Conservation (phyloP, 75 land plant species). For the Pinus taeda region DNA sequence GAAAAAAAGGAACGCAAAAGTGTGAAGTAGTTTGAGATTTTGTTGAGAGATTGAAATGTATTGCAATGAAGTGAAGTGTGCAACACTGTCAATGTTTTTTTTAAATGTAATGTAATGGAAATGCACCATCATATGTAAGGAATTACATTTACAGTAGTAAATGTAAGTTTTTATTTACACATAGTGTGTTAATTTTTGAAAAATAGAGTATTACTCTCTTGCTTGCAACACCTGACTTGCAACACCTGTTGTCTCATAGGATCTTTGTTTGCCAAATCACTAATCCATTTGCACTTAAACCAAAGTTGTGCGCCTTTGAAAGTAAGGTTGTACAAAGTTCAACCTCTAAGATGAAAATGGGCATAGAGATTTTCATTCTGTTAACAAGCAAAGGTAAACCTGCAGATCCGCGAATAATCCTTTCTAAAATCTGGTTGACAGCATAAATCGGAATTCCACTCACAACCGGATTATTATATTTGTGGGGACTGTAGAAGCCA, state of each 20-base stretch:
- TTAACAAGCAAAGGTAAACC: slow-evolving; percentile 72
- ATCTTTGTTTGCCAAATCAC: slow-evolving; percentile 83
- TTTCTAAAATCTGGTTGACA: slow-evolving; percentile 69
- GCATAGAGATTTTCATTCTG: slow-evolving; percentile 66
- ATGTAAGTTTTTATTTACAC: too few species aligned
- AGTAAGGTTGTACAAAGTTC: slow-evolving; percentile 90
- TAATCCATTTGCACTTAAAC: slow-evolving; percentile 76
- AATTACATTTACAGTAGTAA: too few species aligned
- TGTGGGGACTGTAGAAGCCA: slow-evolving; percentile 48
- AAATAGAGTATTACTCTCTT: too few species aligned
- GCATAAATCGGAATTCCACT: slow-evolving; percentile 79
- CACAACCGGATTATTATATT: slow-evolving; percentile 77
- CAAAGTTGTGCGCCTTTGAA: slow-evolving; percentile 92
- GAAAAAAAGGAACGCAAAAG: too few species aligned
- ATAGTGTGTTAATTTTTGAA: too few species aligned
- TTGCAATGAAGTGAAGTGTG: too few species aligned
- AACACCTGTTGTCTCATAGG: slow-evolving; percentile 74
- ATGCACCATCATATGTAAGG: too few species aligned
- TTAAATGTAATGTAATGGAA: too few species aligned
- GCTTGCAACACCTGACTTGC: slow-evolving; percentile 83
- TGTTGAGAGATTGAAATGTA: too few species aligned
- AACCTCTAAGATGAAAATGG: slow-evolving; percentile 71
- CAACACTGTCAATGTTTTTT: too few species aligned
- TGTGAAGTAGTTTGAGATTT: too few species aligned
- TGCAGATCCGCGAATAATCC: slow-evolving; percentile 50